Conservation (phyloP, 75 land plant species). For the Pseudotsuga menziesii region DNA sequence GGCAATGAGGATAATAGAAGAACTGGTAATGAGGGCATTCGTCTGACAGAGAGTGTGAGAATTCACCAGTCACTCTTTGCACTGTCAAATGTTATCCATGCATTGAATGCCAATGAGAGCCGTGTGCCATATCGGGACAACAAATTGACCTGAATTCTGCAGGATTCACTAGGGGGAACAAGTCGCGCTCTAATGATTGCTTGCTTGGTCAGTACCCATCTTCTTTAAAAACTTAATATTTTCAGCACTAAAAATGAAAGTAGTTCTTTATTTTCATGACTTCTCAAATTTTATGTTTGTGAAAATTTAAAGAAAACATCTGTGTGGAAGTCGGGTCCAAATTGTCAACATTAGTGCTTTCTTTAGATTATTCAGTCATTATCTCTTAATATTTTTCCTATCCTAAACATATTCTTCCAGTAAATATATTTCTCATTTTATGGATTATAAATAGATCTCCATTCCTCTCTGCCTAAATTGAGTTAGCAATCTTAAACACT, state of each 20-base stretch:
- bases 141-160: constrained; percentile 89
- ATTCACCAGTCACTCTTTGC: constrained; percentile 93
- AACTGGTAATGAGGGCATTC: constrained; percentile 80
- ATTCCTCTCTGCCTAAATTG: neutral
- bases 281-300: neutral
- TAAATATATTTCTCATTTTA: neutral
- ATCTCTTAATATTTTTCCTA: neutral
- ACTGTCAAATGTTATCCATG: constrained; percentile 88
- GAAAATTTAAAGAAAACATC: neutral
- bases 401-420: neutral
- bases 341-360: neutral
- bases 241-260: neutral
- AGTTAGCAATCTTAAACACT: neutral
- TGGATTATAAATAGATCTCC: neutral
- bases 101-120: constrained; percentile 68
- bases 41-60: constrained; percentile 75
- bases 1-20: constrained; percentile 92
- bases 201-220: constrained; percentile 60
- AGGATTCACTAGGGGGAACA: constrained; percentile 89
- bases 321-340: neutral
- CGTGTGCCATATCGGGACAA: constrained; percentile 87
- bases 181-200: constrained; percentile 88
- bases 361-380: neutral
- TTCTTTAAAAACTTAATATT: neutral
- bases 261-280: neutral